Base-by-base conservation (phyloP, 2,329 filamentous ascomycete species). In the Trichoderma polysporum region DNA sequence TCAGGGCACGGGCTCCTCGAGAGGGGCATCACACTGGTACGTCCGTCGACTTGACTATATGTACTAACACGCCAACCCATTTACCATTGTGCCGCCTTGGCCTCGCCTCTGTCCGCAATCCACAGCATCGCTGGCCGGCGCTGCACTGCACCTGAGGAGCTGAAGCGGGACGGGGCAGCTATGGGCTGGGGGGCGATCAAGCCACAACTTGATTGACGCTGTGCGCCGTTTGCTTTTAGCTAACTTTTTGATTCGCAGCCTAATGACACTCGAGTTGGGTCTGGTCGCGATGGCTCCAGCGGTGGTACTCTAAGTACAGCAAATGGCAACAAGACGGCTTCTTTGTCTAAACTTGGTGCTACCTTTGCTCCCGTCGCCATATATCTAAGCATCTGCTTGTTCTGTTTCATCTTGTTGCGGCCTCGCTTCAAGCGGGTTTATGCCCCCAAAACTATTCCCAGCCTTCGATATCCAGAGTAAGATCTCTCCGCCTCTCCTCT, bases 341-440 rank as follows among this genome's bases (percentile, higher is more conserved):
- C 78, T 10, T 68, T 77, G 8, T 68, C 74, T 35, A 79, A 79
- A 50, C 74, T 80, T 5, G 77, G 83, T 41, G 81, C 80, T 70
- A 88, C 86, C 22, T 82, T 88, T 50, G 73, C 86, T 1, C 86
- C 86, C 19, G 81, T 87, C 15, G 71, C 81, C 69, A 73, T 86
- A 65, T 86, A 85, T 72, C 78, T 84, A 6, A 76, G 73, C 47
- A 69, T 87, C 17, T 87, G 85, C 68, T 64, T 87, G 39, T 37
- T 80, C 68, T 75, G 85, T 62, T 88, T 88, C 71, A 70, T 83
- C 59, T 52, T 79, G 10, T 72, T 85, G 53, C 82, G 86, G 15
- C 79, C 78, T n/a, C 80, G 77, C 59, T 80, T 78, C 56, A 78
- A 76, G 33, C 82, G 86, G 35, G 85, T 88, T 13, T 89, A 88